phyloP scores from a whole-genome alignment of 306 rosid genomes.

The Rosa lucieae region DNA sequence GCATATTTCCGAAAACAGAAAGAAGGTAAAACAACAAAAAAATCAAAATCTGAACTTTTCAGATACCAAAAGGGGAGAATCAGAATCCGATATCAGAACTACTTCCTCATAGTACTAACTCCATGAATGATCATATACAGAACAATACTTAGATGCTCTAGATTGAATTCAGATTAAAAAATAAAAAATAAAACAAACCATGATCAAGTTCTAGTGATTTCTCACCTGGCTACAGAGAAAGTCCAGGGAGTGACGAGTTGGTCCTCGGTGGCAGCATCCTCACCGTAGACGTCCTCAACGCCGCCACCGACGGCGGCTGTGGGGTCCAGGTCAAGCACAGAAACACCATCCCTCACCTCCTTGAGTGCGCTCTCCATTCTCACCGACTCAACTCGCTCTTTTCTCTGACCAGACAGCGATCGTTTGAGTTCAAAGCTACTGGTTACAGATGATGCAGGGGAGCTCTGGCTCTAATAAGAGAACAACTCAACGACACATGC shows the following conservation, averaged over 20 bases:
- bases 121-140: neutral
- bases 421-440: neutral
- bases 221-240: constrained; percentile 86
- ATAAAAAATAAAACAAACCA: constrained; percentile 2
- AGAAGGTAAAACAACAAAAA: no score
- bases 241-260: constrained; percentile 93
- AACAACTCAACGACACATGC: neutral
- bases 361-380: constrained; percentile 68
- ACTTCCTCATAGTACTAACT: neutral
- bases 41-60: neutral
- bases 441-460: neutral
- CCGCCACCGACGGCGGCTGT: constrained; percentile 74
- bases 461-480: neutral
- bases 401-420: neutral
- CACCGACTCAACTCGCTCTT: neutral
- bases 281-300: constrained; percentile 84
- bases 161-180: neutral
- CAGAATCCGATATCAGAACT: neutral
- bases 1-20: neutral
- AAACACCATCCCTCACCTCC: constrained; percentile 55
- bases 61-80: neutral
- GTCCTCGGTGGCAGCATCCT: constrained; percentile 86
- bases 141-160: neutral
- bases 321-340: constrained; percentile 71
- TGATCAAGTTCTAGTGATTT: neutral